Base-by-base conservation (phyloP, 2,329 filamentous ascomycete genomes). In the Trichoderma pleuroti region DNA sequence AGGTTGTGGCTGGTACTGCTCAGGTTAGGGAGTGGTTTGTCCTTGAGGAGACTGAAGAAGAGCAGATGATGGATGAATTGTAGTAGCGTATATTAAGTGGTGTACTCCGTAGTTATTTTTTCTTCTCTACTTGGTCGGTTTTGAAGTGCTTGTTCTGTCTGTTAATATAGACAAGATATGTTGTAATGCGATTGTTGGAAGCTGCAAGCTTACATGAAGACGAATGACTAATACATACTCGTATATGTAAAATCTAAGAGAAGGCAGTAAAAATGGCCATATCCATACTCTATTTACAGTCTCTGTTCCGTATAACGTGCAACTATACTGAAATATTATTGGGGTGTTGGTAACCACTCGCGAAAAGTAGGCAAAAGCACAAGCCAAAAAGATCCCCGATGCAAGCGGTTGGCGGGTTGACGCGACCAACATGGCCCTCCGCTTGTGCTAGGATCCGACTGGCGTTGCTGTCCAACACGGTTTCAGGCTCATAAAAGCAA, bases 1-100 rank as follows among this genome's bases (percentile, higher is more conserved):
- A 82, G 75, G 85, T 92, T 46, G 76, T 81, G 9, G 79, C 80
- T 1, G 85, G 86, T 4, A 77, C 85, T 59, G 90, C 86, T 0
- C 79, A 84, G 7, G 83, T 90, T 30, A 84, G 74, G 71, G 75
- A 82, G 60, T 81, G 74, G 64, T 77, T 75, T 61, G 79, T 81
- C 0, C 74, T 78, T 12, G 74, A 73, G 3, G 73, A 70, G 10
- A 65, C 67, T 28, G 61, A 54, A 5, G 71, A 71, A 2, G 69
- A 59, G 36, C 32, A 36, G 12, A 18, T 71, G 24, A 34, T 46
- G n/a, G 56, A 70, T 16, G 70, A 72, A 54, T 30, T 72, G 39
- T 72, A 49, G 34, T 30, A 6, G 62, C 26, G 42, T 32, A 24
- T 30, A 7, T 16, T 0, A 6, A 34, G 28, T 12, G 42, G n/a